phyloP scores from a whole-genome alignment of 306 rosid species.

The Rosa lucieae region DNA sequence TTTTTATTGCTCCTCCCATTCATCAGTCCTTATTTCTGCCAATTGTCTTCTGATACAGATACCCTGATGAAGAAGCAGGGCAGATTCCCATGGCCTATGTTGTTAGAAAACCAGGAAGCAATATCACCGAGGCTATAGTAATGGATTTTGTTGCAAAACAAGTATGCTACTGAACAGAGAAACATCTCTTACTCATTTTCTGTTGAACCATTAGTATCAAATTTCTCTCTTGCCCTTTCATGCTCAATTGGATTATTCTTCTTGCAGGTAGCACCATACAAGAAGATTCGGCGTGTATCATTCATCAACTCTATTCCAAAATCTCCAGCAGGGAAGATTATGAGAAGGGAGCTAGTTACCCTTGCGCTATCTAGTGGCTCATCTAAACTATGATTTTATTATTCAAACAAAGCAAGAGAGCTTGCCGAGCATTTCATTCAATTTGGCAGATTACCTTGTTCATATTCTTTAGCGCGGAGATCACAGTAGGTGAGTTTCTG shows the following conservation, averaged over 20 bases:
- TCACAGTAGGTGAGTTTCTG: neutral
- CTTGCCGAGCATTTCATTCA: neutral
- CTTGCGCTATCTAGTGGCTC: slow-evolving; percentile 50
- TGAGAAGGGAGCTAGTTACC: slow-evolving; percentile 74
- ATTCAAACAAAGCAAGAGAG: neutral
- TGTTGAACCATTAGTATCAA: neutral
- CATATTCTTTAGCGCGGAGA: neutral
- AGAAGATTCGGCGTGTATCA: slow-evolving; percentile 74
- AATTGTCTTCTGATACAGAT: slow-evolving; percentile 39
- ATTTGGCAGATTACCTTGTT: neutral
- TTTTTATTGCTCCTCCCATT: neutral
- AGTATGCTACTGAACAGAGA: slow-evolving; percentile 30
- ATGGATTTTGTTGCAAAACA: slow-evolving; percentile 71
- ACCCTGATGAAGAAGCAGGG: slow-evolving; percentile 85
- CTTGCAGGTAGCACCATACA: slow-evolving; percentile 87
- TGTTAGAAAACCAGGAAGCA: slow-evolving; percentile 77
- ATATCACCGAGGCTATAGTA: slow-evolving; percentile 52
- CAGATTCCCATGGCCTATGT: slow-evolving; percentile 89
- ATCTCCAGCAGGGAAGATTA: slow-evolving; percentile 79
- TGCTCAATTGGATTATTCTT: neutral
- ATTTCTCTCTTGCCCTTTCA: neutral
- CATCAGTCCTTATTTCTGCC: neutral
- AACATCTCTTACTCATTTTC: neutral
- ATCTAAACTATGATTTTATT: slow-evolving; percentile 49
- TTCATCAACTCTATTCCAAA: slow-evolving; percentile 71